Evolutionary conservation across 768 basidiomycete genomes (phyloP).

Genomic region (Omphalotus guepiniiformis): DNA sequence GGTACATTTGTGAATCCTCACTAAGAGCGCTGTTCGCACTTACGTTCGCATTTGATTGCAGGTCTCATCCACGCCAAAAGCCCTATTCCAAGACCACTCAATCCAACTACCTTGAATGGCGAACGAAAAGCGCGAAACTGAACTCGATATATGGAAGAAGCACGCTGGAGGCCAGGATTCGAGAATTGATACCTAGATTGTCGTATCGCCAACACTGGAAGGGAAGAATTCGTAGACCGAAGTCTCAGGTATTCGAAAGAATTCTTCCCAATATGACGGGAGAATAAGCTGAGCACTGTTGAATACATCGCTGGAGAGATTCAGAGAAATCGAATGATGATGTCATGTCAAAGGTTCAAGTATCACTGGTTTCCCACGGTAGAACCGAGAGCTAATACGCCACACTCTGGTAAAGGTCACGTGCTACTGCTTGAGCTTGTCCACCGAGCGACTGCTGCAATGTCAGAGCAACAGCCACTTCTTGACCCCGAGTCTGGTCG

Average conservation of each 20-base stretch:
- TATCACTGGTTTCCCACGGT: too few species aligned
- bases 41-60: constrained; percentile 52
- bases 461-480: constrained; percentile 47
- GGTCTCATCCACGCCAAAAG: constrained; percentile 31
- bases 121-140: constrained; percentile 16
- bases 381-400: background rate
- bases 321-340: too few species aligned
- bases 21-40: constrained; percentile 15
- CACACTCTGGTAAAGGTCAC: background rate
- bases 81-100: constrained; percentile 43
- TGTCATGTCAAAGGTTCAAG: too few species aligned
- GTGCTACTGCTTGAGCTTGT: background rate
- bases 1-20: constrained; percentile 5
- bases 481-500: constrained; percentile 26
- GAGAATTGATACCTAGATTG: background rate
- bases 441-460: constrained; percentile 2
- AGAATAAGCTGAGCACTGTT: too few species aligned
- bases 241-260: too few species aligned
- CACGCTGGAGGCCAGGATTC: constrained; percentile 7
- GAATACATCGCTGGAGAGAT: too few species aligned
- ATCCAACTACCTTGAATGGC: constrained; percentile 27
- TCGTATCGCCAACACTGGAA: too few species aligned
- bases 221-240: too few species aligned
- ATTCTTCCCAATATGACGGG: too few species aligned
- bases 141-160: constrained; percentile 10